phyloP scores from a whole-genome alignment of 2,329 filamentous ascomycete genomes.

The Pseudofabraea citricarpa region DNA sequence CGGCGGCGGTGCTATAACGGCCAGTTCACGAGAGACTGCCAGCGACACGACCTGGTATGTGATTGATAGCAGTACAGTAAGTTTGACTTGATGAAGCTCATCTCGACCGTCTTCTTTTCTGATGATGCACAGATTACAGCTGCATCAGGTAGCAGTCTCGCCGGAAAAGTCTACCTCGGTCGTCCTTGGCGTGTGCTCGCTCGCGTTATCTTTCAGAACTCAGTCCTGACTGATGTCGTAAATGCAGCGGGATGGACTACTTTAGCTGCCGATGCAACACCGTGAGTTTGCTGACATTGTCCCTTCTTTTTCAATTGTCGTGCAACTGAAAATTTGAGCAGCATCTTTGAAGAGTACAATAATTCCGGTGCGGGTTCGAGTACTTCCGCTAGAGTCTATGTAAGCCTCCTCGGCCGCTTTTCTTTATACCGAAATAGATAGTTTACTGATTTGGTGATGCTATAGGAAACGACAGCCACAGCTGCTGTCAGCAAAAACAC shows the following conservation, averaged over 20 bases:
- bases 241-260: constrained; percentile 42
- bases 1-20: constrained; percentile 37
- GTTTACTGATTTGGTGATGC: no score
- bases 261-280: constrained; percentile 11
- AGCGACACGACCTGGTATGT: constrained; percentile 41
- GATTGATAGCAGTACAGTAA: constrained; percentile 44
- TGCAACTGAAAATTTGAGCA: background rate
- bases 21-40: constrained; percentile 32
- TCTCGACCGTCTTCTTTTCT: background rate
- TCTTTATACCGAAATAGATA: no score
- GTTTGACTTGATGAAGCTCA: no score
- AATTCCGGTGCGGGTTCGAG: constrained; percentile 7
- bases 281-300: constrained; percentile 5
- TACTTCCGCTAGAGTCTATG: constrained; percentile 3
- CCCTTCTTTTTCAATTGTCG: no score
- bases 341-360: constrained; percentile 9
- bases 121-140: background rate
- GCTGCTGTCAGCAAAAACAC: constrained; percentile 5
- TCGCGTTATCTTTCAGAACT: constrained; percentile 44
- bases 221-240: constrained; percentile 40
- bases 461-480: constrained; percentile 5
- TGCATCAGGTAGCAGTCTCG: constrained; percentile 8
- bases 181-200: constrained; percentile 45
- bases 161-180: constrained; percentile 42
- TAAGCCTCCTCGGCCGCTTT: no score